These are phyloP conservation scores for Teratosphaeria gauchensis DNA, from an alignment of 2,329 filamentous ascomycete genomes.

Conservation along the genomic window DNA sequence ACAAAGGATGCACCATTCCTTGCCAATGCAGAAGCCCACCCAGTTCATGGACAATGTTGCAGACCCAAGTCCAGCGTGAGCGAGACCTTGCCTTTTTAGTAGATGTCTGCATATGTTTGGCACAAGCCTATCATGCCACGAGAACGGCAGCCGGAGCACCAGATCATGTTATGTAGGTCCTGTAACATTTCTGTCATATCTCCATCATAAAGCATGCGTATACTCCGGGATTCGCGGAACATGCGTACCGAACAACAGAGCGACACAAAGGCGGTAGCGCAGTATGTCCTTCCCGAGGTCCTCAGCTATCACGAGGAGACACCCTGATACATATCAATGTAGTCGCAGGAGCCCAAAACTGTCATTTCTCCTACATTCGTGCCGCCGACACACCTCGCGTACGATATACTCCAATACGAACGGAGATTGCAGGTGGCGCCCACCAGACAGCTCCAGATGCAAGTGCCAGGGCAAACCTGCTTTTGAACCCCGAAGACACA, in stretches of 20 bases:
- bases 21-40: too few species aligned
- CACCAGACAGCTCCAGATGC: neutral
- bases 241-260: neutral
- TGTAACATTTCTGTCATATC: neutral
- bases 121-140: neutral
- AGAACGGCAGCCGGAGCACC: neutral
- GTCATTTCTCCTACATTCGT: neutral
- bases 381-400: neutral
- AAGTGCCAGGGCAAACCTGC: neutral
- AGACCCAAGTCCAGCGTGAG: too few species aligned
- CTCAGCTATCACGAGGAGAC: too few species aligned
- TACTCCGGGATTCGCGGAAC: neutral
- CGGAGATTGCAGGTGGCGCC: neutral
- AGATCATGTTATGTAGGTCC: neutral
- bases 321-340: too few species aligned
- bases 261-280: neutral
- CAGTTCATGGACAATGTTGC: too few species aligned
- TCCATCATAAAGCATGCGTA: neutral
- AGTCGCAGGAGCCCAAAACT: too few species aligned
- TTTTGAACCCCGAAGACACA: neutral
- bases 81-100: too few species aligned
- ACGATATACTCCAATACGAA: neutral
- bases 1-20: too few species aligned
- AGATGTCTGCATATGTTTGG: too few species aligned
- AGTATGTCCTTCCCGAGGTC: neutral